Conservation (phyloP, 257 asterid genomes). For the Rubia yunnanensis region DNA sequence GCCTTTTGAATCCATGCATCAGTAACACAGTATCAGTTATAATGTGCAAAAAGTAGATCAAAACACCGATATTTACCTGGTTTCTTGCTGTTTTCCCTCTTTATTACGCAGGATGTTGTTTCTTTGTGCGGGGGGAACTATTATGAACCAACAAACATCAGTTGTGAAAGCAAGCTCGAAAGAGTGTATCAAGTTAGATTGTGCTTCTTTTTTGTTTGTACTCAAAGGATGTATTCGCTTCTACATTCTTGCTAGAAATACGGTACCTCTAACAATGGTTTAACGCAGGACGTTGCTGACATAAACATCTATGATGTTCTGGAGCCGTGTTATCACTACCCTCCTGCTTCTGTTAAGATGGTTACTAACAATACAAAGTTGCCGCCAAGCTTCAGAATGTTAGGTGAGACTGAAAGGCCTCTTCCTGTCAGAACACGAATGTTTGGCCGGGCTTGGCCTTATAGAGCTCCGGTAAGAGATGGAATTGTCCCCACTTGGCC, state of each 20-base stretch:
- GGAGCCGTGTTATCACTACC: conserved; percentile 77
- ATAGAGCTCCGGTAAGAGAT: conserved; percentile 75
- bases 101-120: conserved; percentile 42
- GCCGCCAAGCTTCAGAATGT: conserved; percentile 79
- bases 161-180: conserved; percentile 42
- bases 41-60: background rate
- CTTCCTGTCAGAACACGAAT: conserved; percentile 69
- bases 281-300: conserved; percentile 44
- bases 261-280: conserved; percentile 1
- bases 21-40: background rate
- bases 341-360: conserved; percentile 23
- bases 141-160: conserved; percentile 33
- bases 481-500: conserved; percentile 94
- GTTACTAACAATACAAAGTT: conserved; percentile 25
- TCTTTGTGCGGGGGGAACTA: conserved; percentile 56
- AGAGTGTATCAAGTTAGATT: conserved; percentile 51
- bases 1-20: too few relatives aligned
- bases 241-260: background rate
- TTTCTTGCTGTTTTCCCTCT: background rate
- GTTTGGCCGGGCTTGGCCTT: conserved; percentile 98
- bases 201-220: background rate
- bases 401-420: conserved; percentile 91
- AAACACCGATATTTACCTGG: background rate
- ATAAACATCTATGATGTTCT: conserved; percentile 72
- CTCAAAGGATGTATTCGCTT: background rate